phyloP scores from a whole-genome alignment of 2,329 filamentous ascomycete genomes.

The Tympanopsis confertula region DNA sequence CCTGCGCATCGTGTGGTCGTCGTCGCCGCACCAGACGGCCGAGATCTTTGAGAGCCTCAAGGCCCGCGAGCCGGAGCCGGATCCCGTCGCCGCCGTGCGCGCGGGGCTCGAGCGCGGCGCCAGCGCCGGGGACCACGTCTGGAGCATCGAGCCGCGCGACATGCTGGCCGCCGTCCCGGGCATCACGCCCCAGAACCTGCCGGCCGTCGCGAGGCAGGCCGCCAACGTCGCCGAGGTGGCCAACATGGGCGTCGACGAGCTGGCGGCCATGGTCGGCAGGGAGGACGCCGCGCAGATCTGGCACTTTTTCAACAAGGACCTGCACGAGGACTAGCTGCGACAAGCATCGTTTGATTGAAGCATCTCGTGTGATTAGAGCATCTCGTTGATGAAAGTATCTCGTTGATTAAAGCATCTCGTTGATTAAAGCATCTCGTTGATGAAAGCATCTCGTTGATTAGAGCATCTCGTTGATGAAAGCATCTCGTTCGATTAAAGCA shows the following conservation, averaged over 20 bases:
- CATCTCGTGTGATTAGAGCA: too few species aligned
- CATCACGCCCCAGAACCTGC: slow-evolving; percentile 68
- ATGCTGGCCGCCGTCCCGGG: slow-evolving; percentile 81
- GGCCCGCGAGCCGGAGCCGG: slow-evolving; percentile 77
- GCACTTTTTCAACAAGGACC: slow-evolving; percentile 80
- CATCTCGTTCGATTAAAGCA: too few species aligned
- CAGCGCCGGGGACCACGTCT: slow-evolving; percentile 55
- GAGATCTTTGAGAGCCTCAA: slow-evolving; percentile 95
- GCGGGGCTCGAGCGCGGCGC: slow-evolving; percentile 61
- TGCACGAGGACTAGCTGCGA: too few species aligned
- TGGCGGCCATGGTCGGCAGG: slow-evolving; percentile 64
- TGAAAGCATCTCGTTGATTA: too few species aligned
- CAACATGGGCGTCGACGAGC: slow-evolving; percentile 67
- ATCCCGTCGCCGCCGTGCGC: slow-evolving; percentile 75
- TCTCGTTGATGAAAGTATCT: too few species aligned
- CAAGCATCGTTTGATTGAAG: too few species aligned
- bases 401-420: too few species aligned
- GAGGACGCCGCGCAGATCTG: slow-evolving; percentile 67
- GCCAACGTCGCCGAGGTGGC: slow-evolving; percentile 72
- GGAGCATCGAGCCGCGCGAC: slow-evolving; percentile 78
- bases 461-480: too few species aligned
- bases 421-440: too few species aligned
- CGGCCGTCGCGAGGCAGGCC: slow-evolving; percentile 58
- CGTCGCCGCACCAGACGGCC: slow-evolving; percentile 85
- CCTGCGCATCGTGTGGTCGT: slow-evolving; percentile 86